phyloP scores from a whole-genome alignment of 1,139 yeast species.

The Candida labiduridarum region DNA sequence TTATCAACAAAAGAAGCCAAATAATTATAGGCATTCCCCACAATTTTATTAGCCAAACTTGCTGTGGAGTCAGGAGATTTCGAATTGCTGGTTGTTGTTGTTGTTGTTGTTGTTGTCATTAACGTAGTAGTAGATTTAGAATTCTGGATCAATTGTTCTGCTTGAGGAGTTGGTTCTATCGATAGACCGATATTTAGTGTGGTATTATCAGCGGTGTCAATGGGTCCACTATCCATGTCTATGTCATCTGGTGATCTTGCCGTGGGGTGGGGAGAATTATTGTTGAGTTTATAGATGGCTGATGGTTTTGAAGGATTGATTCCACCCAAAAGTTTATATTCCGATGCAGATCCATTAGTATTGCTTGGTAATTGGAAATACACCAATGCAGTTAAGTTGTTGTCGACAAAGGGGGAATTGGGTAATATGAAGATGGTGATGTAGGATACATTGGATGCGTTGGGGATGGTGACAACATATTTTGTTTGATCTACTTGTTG shows the following conservation, averaged over 20 bases:
- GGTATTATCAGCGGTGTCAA: conserved; percentile 26
- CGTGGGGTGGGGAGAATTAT: conserved; percentile 30
- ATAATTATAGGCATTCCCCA: conserved; percentile 88
- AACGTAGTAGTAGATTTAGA: conserved; percentile 23
- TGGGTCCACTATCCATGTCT: conserved; percentile 23
- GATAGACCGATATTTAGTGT: conserved; percentile 79
- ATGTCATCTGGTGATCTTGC: conserved; percentile 31
- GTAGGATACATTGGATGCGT: conserved; percentile 69
- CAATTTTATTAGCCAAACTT: conserved; percentile 80
- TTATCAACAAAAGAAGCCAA: conserved; percentile 81
- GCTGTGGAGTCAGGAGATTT: conserved; percentile 35
- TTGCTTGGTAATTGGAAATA: conserved; percentile 80
- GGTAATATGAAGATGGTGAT: conserved; percentile 79
- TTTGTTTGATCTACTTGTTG: conserved; percentile 66
- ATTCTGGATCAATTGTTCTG: conserved; percentile 50
- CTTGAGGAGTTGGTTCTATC: conserved; percentile 71
- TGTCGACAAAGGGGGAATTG: conserved; percentile 61
- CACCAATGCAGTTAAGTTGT: conserved; percentile 76
- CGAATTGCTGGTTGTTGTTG: conserved; percentile 19
- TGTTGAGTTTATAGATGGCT: conserved; percentile 83
- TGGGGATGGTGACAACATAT: conserved; percentile 60
- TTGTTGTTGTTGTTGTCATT: conserved; percentile 16
- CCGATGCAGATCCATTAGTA: conserved; percentile 31
- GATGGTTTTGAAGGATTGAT: conserved; percentile 78
- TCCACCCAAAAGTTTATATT: conserved; percentile 79